Evolutionary conservation across 2,329 filamentous ascomycete species (phyloP).

Genomic region (Emericellopsis atlantica): DNA sequence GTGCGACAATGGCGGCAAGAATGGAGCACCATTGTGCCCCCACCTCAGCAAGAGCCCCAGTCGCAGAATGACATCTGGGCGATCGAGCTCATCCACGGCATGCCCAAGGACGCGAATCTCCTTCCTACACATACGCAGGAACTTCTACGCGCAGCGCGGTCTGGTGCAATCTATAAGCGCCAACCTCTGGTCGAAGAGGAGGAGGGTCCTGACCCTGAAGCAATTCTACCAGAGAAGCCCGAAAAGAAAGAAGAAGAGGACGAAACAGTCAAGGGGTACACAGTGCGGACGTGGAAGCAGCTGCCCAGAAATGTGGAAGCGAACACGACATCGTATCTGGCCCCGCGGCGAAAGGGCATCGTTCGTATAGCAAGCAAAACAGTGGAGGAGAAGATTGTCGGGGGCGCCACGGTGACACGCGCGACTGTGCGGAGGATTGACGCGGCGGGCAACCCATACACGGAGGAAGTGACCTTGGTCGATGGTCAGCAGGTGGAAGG

Average conservation of each 20-base stretch:
- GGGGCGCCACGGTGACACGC: constrained; percentile 53
- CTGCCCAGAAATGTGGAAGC: constrained; percentile 45
- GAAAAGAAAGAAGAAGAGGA: constrained; percentile 53
- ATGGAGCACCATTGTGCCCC: constrained; percentile 54
- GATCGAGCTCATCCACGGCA: constrained; percentile 60
- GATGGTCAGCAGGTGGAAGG: constrained; percentile 73
- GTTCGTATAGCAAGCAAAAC: constrained; percentile 43
- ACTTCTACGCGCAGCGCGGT: constrained; percentile 68
- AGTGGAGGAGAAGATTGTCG: constrained; percentile 23
- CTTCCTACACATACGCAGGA: constrained; percentile 71
- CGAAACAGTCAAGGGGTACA: constrained; percentile 36
- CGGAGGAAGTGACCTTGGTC: constrained; percentile 71
- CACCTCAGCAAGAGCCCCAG: constrained; percentile 47
- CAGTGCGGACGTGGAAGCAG: constrained; percentile 49
- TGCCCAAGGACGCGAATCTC: constrained; percentile 77
- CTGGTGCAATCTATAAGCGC: constrained; percentile 63
- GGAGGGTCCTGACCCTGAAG: constrained; percentile 41
- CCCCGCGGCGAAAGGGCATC: constrained; percentile 48
- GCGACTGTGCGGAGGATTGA: constrained; percentile 72
- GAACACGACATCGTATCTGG: constrained; percentile 38
- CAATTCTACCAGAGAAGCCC: constrained; percentile 30
- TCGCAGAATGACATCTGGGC: constrained; percentile 58
- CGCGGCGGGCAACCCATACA: constrained; percentile 66
- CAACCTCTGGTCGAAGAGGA: constrained; percentile 45
- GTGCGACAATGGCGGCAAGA: constrained; percentile 83